phyloP scores from a whole-genome alignment of 2,329 filamentous ascomycete genomes.

The Penicillium sp. region DNA sequence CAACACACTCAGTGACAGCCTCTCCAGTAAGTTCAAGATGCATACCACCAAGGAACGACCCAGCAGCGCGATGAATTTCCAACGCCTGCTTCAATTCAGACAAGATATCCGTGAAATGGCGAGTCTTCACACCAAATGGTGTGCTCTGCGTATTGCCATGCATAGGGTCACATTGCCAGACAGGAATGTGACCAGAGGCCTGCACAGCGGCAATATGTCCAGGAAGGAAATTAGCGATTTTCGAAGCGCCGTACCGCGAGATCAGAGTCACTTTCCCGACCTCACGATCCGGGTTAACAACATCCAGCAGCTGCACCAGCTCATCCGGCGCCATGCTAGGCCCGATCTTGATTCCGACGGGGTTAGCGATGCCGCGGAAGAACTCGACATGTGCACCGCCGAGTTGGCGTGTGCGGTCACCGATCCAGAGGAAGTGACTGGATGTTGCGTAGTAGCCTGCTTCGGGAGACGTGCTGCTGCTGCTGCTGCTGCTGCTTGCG shows the following conservation, averaged over 20 bases:
- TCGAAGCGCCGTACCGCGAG: conserved; percentile 83
- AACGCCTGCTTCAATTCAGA: conserved; percentile 81
- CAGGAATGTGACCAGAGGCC: conserved; percentile 70
- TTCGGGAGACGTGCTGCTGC: not conserved
- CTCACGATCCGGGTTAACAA: conserved; percentile 79
- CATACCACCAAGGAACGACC: conserved; percentile 86
- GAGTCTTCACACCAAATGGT: conserved; percentile 80
- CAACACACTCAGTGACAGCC: conserved; percentile 92
- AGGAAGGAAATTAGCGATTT: conserved; percentile 73
- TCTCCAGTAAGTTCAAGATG: conserved; percentile 95
- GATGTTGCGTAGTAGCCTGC: conserved; percentile 85
- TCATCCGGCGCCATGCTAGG: conserved; percentile 77
- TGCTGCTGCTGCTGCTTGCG: conserved; percentile 34
- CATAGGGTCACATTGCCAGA: conserved; percentile 99
- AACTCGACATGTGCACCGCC: conserved; percentile 95
- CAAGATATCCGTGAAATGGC: conserved; percentile 87
- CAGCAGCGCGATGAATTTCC: conserved; percentile 76
- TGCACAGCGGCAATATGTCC: conserved; percentile 87
- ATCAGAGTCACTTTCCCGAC: conserved; percentile 94
- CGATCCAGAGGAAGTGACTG: conserved; percentile 97
- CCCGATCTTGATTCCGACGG: conserved; percentile 93
- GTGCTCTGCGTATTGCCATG: conserved; percentile 76
- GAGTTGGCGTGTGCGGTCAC: conserved; percentile 90
- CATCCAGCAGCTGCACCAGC: conserved; percentile 74
- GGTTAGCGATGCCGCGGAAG: conserved; percentile 93